Evolutionary conservation across 345 rosid genomes (phyloP), one percentile per base, ranked within the genome.

Genomic region (Melaleuca quinquenervia): DNA sequence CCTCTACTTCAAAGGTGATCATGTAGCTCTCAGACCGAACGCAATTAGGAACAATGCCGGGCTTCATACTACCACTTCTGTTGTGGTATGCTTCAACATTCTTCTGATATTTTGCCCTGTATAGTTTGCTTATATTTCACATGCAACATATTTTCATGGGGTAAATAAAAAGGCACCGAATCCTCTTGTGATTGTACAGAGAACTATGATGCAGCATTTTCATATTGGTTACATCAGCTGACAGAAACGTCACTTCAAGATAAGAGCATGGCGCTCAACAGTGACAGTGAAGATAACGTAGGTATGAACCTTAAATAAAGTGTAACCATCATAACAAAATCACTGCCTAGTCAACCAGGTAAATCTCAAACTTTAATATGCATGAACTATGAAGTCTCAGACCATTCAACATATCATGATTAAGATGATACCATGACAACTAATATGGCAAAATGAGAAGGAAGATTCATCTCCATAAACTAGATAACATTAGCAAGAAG

Each of bases 31-130:
- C 99, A 20, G 99, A 94, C 44, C 98, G 94, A 87, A 97, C 94
- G 90, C 96, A 96, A 92, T 94, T 97, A 49, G 99, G 98, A 86
- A 97, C 96, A 62, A 92, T 92, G 87, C 95, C 94, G 21, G 93
- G 96, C 93, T 97, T 97, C 90, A 94, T 92, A 88, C 95, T 90
- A 86, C 94, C 85, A 78, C 96, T 93, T 90, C 93, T 94, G 86
- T 96, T 96, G 91, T 94, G 99, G 92, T 94, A 95, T 83, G 99
- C 98, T 94, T 97, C 99, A 3, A 96, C 98, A 88, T 97, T 96
- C 91, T 97, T 96, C 93, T 97, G 99, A 89, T 97, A 97, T 86
- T 97, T 97, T 50, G 99, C 99, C 99, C 98, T 97, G 92, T 86
- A 86, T 80, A 15, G 60, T 78, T 53, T 21, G 0, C 26, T 32